Percentiles rank a stretch among this genome's conserved stretches.
These are phyloP conservation scores for Zygosaccharomyces sapae DNA, from an alignment of 1,139 yeast species.

Conservation along the genomic window DNA sequence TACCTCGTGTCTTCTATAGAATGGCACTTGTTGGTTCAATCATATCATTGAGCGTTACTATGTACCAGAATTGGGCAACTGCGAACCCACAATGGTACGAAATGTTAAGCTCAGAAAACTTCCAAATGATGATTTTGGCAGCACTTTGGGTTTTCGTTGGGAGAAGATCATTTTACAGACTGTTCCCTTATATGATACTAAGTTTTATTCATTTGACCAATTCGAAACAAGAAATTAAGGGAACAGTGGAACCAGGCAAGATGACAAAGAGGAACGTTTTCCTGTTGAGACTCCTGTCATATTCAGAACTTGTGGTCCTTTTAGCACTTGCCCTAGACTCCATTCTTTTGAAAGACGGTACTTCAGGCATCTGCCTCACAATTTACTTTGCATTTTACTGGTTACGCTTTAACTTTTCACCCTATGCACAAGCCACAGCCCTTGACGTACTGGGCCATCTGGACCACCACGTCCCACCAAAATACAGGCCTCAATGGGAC, in stretches of 20 bases:
- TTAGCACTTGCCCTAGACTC: conserved; percentile 56
- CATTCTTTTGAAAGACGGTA: conserved; percentile 53
- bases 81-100: conserved; percentile 53
- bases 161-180: conserved; percentile 55
- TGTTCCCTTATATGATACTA: conserved; percentile 55
- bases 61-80: conserved; percentile 55
- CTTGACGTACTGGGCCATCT: conserved; percentile 29
- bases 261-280: conserved; percentile 20
- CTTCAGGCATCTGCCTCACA: conserved; percentile 63
- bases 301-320: conserved; percentile 55
- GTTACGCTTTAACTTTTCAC: conserved; percentile 52
- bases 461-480: conserved; percentile 36
- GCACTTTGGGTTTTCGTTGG: conserved; percentile 60
- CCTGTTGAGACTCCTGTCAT: conserved; percentile 52
- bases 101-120: conserved; percentile 62
- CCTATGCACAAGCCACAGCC: conserved; percentile 38
- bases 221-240: conserved; percentile 43
- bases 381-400: conserved; percentile 59
- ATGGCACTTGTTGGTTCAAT: conserved; percentile 54
- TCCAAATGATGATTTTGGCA: conserved; percentile 57
- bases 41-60: conserved; percentile 50
- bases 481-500: conserved; percentile 35
- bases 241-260: conserved; percentile 36
- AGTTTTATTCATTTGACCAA: conserved; percentile 54
- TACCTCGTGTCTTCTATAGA: conserved; percentile 47